Conservation (phyloP, 805 yeast genomes). For the Candida oleophila region DNA sequence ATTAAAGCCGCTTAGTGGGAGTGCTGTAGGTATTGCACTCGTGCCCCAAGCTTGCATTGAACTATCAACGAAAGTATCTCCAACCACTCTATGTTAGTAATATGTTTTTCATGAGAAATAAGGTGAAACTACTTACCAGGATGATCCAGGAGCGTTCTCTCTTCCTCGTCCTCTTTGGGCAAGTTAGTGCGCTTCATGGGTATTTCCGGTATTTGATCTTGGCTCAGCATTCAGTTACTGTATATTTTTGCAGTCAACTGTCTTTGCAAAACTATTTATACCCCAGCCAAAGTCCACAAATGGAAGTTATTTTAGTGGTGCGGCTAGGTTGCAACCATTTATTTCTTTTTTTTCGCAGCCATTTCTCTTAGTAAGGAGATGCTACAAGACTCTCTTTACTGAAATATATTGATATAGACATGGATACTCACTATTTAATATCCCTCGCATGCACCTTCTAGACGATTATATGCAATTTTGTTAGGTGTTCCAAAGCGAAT, state of each 20-base stretch:
- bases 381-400: no score
- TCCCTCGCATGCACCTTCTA: slow-evolving; percentile 12
- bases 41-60: background rate
- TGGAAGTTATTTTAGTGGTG: background rate
- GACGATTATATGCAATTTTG: slow-evolving; percentile 42
- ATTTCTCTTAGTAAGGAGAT: background rate
- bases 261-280: background rate
- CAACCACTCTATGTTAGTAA: background rate
- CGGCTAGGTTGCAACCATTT: background rate
- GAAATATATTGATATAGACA: no score
- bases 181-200: background rate
- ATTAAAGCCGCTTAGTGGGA: slow-evolving; percentile 40
- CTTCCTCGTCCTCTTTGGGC: background rate
- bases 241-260: no score
- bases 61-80: background rate
- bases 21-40: slow-evolving; percentile 2
- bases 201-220: background rate
- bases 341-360: background rate
- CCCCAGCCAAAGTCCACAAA: background rate
- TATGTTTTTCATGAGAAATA: no score
- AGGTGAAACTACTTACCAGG: background rate
- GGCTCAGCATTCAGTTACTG: no score
- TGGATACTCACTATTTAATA: no score
- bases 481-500: slow-evolving; percentile 61
- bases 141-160: background rate